Evolutionary conservation across 345 rosid genomes (phyloP).

Genomic region (Luvunga scandens): DNA sequence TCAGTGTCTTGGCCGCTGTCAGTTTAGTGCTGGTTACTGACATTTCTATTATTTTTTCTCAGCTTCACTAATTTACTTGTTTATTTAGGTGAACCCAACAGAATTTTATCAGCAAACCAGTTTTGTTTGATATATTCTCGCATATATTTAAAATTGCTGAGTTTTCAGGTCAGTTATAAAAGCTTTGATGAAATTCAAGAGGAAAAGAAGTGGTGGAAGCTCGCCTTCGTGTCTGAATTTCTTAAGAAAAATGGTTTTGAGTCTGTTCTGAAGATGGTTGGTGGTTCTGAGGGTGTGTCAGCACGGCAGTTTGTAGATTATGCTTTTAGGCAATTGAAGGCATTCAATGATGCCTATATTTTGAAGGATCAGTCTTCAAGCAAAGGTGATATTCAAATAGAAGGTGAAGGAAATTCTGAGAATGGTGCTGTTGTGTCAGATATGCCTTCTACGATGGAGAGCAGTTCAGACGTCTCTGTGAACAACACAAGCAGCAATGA

Average conservation of each 20-base stretch:
- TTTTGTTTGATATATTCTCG: not conserved
- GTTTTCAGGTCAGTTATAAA: slow-evolving; percentile 71
- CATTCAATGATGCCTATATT: slow-evolving; percentile 55
- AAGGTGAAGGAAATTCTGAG: slow-evolving; percentile 17
- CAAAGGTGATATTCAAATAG: slow-evolving; percentile 18
- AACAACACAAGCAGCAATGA: slow-evolving; percentile 21
- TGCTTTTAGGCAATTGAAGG: slow-evolving; percentile 83
- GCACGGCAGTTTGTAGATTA: slow-evolving; percentile 83
- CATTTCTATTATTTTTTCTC: not conserved
- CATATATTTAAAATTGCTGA: slow-evolving; percentile 9
- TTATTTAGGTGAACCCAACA: not conserved
- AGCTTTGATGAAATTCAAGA: slow-evolving; percentile 73
- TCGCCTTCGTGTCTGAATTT: slow-evolving; percentile 70
- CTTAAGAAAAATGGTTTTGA: slow-evolving; percentile 64
- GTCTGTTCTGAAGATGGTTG: slow-evolving; percentile 47
- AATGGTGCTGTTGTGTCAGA: slow-evolving; percentile 28
- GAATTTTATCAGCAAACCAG: not conserved
- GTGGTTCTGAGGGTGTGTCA: slow-evolving; percentile 68
- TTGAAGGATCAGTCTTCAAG: slow-evolving; percentile 33
- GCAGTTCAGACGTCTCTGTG: slow-evolving; percentile 24
- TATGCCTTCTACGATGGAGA: slow-evolving; percentile 27
- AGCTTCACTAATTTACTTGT: not conserved
- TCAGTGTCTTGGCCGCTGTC: not conserved
- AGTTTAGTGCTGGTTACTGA: not conserved
- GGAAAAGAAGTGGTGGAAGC: slow-evolving; percentile 76